Evolutionary conservation across 2,329 filamentous ascomycete genomes (phyloP), one percentile per base, ranked within the genome.

Genomic region (Teratosphaeria zuluensis): DNA sequence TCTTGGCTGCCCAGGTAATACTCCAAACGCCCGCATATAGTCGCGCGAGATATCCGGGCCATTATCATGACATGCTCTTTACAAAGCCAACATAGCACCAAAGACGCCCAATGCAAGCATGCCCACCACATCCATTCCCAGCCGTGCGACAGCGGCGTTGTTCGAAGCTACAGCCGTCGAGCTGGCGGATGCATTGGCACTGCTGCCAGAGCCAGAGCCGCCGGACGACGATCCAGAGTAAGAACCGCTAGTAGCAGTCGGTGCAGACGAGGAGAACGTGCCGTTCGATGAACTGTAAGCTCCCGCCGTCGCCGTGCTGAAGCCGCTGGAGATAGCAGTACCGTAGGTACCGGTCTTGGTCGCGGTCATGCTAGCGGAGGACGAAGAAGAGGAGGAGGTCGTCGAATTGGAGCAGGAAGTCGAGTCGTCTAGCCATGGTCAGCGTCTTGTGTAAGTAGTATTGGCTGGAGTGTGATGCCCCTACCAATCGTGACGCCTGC

Each of bases 401-500:
- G 59, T 57, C 52, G 59, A 58, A 3, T 48, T 21, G 51, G 59
- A 58, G 57, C 54, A 63, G 54, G 60, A 61, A 28, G 57, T 30
- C 4, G 58, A 42, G 14, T 54, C 53, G 31, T 48, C 55, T 51
- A 28, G 31, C 12, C 19, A 31, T 53, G 2, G 33, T 58, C 19
- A 55, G 52, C 19, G 19, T 35, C 24, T 12, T 30, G 31, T 35
- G 5, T 19, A n/a, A 11, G 46, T 14, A 16, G 12, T 32, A 8
- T 12, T 11, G 7, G 14, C 42, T 9, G 33, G 24, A 48, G 42
- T 21, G 11, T 51, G n/a, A 19, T 7, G 54, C 16, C 62, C 66
- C 31, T 63, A 72, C 70, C 61, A 59, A 72, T 63, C 14, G 63
- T 63, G 21, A 69, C 63, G 55, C 70, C 70, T 32, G 66, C 69